These are phyloP conservation scores for Trametes punicea DNA, from an alignment of 768 basidiomycete species.

Conservation along the genomic window DNA sequence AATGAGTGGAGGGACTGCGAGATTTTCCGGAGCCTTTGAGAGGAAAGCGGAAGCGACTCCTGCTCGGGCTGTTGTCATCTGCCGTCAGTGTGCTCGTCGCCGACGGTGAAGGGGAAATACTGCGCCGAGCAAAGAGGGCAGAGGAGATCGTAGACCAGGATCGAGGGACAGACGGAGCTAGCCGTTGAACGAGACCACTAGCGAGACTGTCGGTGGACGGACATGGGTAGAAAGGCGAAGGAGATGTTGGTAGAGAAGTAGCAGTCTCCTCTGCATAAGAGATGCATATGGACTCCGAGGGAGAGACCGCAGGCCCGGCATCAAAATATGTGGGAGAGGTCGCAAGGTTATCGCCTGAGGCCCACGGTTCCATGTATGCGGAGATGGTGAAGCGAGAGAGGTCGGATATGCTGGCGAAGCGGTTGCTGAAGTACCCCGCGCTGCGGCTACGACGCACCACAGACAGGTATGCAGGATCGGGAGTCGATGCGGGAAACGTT, in stretches of 20 bases:
- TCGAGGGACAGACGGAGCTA: neutral
- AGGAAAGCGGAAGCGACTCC: slow-evolving; percentile 7
- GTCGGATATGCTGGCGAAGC: slow-evolving; percentile 12
- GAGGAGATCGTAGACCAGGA: slow-evolving; percentile 8
- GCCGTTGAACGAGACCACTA: neutral
- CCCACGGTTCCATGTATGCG: slow-evolving; percentile 9
- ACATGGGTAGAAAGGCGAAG: neutral
- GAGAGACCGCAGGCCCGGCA: neutral
- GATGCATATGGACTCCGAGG: slow-evolving; percentile 3
- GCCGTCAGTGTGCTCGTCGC: neutral
- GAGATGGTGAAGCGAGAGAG: slow-evolving; percentile 19
- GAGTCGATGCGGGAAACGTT: neutral
- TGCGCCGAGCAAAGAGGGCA: neutral
- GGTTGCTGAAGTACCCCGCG: slow-evolving; percentile 17
- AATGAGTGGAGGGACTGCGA: neutral
- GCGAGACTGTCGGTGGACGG: neutral
- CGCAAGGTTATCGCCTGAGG: neutral
- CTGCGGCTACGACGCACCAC: neutral
- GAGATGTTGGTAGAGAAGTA: neutral
- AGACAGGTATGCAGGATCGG: neutral
- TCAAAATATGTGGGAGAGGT: neutral
- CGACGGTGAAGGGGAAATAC: slow-evolving; percentile 16
- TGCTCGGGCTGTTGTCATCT: neutral
- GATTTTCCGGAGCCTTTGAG: neutral
- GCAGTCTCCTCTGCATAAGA: neutral